A percentile compares a stretch with the other conserved stretches of the same genome.
Conservation (phyloP, 768 basidiomycete genomes). For the Podaxis sp. region DNA sequence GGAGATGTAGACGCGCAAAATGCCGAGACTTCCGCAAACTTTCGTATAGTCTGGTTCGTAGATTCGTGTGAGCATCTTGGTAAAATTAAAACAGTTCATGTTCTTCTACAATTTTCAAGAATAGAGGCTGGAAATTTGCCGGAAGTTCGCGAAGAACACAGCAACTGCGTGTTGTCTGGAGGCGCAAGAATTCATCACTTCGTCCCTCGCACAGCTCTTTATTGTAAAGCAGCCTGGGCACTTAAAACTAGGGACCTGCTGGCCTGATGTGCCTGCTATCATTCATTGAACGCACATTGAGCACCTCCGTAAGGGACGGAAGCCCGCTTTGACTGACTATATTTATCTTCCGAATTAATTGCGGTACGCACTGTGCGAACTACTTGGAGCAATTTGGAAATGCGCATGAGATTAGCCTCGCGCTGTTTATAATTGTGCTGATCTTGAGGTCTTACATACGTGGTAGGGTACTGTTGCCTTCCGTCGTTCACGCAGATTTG, state of each 20-base stretch:
- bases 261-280: neutral
- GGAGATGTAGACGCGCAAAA: neutral
- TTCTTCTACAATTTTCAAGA: neutral
- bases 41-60: neutral
- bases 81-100: neutral
- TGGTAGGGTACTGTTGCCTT: neutral
- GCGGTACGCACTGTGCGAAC: conserved; percentile 1
- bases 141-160: neutral
- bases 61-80: neutral
- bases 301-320: conserved; percentile 10
- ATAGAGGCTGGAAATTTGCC: neutral
- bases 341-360: neutral
- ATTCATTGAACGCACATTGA: conserved; percentile 1
- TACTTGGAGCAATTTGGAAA: neutral
- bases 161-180: neutral
- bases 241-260: neutral
- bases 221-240: too few species aligned
- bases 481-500: conserved; percentile 10
- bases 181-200: too few species aligned
- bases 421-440: neutral
- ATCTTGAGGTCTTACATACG: neutral
- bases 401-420: conserved; percentile 9
- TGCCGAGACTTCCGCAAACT: neutral
- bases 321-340: neutral
- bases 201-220: too few species aligned